These are phyloP conservation scores for Xylogone sp. DNA, from an alignment of 2,329 filamentous ascomycete species.

Conservation along the genomic window DNA sequence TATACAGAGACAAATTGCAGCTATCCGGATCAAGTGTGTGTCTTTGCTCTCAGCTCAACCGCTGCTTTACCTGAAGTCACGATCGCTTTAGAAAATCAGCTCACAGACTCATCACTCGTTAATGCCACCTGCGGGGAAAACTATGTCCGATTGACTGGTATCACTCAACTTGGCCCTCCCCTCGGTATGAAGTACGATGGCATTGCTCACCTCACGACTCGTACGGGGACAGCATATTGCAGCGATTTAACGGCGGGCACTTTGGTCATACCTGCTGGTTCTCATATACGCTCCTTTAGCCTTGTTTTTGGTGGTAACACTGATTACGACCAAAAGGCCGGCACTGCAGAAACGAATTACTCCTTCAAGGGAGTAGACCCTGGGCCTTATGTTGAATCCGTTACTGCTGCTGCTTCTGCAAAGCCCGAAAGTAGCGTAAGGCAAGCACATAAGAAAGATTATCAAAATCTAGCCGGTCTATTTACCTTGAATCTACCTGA, in stretches of 20 bases:
- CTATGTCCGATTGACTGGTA: constrained; percentile 28
- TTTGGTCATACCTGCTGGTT: constrained; percentile 25
- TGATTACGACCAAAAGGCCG: constrained; percentile 47
- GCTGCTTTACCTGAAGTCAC: constrained; percentile 34
- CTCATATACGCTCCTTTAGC: constrained; percentile 23
- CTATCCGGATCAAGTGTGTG: constrained; percentile 34
- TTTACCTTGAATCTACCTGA: constrained; percentile 45
- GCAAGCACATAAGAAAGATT: constrained; percentile 37
- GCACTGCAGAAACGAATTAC: constrained; percentile 38
- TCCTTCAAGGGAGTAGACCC: constrained; percentile 48
- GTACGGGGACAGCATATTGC: constrained; percentile 9
- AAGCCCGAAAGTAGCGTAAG: constrained; percentile 31
- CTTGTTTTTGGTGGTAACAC: constrained; percentile 42
- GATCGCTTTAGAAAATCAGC: constrained; percentile 38
- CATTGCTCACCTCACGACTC: constrained; percentile 28
- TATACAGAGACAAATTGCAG: constrained; percentile 39
- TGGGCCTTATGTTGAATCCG: constrained; percentile 29
- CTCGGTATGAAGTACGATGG: constrained; percentile 42
- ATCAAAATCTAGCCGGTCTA: constrained; percentile 30
- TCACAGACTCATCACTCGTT: constrained; percentile 26
- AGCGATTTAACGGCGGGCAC: constrained; percentile 17
- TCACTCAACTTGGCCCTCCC: constrained; percentile 35
- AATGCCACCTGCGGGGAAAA: constrained; percentile 29
- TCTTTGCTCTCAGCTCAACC: constrained; percentile 21
- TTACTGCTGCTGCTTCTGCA: constrained; percentile 28